These are phyloP conservation scores for Galerina sulciceps DNA, from an alignment of 768 basidiomycete species.

Conservation along the genomic window DNA sequence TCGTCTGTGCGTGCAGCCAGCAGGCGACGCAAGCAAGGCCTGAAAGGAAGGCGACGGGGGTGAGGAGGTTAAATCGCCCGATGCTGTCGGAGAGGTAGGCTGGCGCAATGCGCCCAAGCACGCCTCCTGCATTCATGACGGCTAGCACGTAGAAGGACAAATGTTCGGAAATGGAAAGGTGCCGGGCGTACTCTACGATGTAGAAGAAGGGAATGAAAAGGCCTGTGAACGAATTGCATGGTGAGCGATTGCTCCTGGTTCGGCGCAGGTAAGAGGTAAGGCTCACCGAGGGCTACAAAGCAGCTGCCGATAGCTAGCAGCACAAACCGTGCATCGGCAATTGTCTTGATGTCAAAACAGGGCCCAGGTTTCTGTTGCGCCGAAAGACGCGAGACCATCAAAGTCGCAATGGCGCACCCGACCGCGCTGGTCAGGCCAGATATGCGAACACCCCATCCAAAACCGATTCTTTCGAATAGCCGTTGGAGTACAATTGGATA, in stretches of 20 bases:
- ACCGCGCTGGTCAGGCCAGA: conserved; percentile 54
- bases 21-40: conserved; percentile 62
- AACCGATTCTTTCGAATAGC: conserved; percentile 59
- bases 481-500: conserved; percentile 67
- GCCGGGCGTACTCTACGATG: conserved; percentile 62
- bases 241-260: background rate
- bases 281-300: conserved; percentile 64
- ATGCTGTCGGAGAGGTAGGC: conserved; percentile 66
- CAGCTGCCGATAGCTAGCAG: conserved; percentile 58
- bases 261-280: background rate
- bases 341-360: conserved; percentile 35
- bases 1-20: conserved; percentile 53
- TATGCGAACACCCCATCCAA: conserved; percentile 65
- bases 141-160: conserved; percentile 62
- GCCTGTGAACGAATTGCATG: conserved; percentile 40
- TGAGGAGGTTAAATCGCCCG: conserved; percentile 70
- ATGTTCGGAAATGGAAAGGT: conserved; percentile 40
- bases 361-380: conserved; percentile 30
- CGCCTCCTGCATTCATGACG: conserved; percentile 69
- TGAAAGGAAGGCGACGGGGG: conserved; percentile 63
- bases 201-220: conserved; percentile 77
- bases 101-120: conserved; percentile 67
- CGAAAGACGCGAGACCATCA: conserved; percentile 46
- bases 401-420: conserved; percentile 49
- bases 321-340: conserved; percentile 55